These are phyloP conservation scores for Fusarium pseudograminearum DNA, from an alignment of 2,329 filamentous ascomycete genomes.

Conservation along the genomic window DNA sequence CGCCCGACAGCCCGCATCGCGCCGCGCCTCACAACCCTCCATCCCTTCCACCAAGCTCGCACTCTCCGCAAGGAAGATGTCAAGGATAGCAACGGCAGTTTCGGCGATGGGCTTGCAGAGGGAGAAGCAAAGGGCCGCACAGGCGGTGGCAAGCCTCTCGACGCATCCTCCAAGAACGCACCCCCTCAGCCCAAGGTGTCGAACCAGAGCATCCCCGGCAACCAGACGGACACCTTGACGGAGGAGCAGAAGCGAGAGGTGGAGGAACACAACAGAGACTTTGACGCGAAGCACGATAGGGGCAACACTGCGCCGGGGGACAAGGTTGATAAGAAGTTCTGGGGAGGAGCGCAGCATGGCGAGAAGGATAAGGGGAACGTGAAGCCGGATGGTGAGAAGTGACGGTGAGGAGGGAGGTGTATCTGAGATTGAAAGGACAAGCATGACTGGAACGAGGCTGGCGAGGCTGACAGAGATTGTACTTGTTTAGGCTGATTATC, in stretches of 20 bases:
- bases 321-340: constrained; percentile 68
- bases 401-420: neutral
- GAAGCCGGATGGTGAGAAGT: constrained; percentile 11
- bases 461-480: neutral
- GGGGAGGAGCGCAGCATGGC: constrained; percentile 49
- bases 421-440: neutral
- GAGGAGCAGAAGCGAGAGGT: constrained; percentile 68
- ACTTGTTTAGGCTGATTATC: neutral
- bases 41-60: constrained; percentile 16
- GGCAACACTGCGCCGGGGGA: constrained; percentile 57
- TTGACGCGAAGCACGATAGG: constrained; percentile 65
- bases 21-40: constrained; percentile 22
- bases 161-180: constrained; percentile 50
- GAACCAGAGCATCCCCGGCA: constrained; percentile 59
- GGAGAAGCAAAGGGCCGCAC: constrained; percentile 53
- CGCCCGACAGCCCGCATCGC: constrained; percentile 16
- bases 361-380: neutral
- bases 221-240: constrained; percentile 52
- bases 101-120: constrained; percentile 48
- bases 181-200: constrained; percentile 64
- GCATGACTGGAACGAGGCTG: neutral
- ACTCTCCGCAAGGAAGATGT: constrained; percentile 18
- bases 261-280: constrained; percentile 68
- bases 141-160: constrained; percentile 55
- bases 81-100: constrained; percentile 14